Conservation (phyloP, 305 asterid genomes). For the Fraxinus xanthoxyloides region DNA sequence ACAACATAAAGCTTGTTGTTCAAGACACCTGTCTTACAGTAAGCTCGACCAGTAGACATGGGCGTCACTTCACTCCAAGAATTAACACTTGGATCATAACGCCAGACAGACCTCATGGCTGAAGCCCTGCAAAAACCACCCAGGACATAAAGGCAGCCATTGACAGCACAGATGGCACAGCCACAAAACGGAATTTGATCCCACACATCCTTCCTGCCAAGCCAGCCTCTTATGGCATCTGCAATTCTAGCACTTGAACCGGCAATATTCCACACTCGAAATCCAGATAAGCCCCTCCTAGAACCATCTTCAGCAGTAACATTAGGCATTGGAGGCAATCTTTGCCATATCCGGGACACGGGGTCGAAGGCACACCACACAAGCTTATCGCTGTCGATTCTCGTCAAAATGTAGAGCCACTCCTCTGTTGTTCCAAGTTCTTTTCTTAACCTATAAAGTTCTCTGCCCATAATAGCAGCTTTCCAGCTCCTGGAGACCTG, state of each 20-base stretch:
- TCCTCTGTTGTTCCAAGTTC: conserved; percentile 69
- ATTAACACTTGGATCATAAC: conserved; percentile 59
- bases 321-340: conserved; percentile 70
- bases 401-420: conserved; percentile 80
- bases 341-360: conserved; percentile 58
- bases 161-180: conserved; percentile 68
- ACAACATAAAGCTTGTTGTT: conserved; percentile 77
- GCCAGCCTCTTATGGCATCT: conserved; percentile 64
- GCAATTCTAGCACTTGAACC: conserved; percentile 57
- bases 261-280: conserved; percentile 62
- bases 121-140: conserved; percentile 71
- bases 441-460: conserved; percentile 64
- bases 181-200: conserved; percentile 82
- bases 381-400: conserved; percentile 54
- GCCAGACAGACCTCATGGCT: conserved; percentile 65
- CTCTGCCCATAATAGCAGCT: conserved; percentile 50
- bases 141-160: conserved; percentile 69
- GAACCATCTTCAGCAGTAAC: conserved; percentile 40
- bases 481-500: conserved; percentile 75
- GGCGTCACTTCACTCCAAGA: conserved; percentile 71
- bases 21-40: conserved; percentile 70
- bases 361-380: conserved; percentile 84
- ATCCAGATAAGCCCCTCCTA: conserved; percentile 47
- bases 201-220: conserved; percentile 54
- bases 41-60: conserved; percentile 74